Conservation (phyloP, 352 stramenopile species). For the Phytophthora colocasiae region DNA sequence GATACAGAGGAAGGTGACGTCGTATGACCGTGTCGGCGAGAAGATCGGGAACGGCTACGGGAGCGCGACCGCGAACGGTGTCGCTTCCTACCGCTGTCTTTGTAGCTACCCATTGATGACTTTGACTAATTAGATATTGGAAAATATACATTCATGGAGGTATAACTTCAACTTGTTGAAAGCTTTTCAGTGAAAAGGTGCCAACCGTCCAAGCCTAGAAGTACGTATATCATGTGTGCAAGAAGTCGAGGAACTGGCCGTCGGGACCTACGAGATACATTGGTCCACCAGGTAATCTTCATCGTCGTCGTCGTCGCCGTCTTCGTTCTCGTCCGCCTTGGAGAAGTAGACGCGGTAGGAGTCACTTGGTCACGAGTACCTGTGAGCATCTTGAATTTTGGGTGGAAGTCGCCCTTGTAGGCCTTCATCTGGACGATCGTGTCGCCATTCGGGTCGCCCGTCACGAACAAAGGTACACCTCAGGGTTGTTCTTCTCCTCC, state of each 20-base stretch:
- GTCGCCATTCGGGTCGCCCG: constrained; percentile 97
- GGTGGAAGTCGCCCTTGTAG: constrained; percentile 94
- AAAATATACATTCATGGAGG: not conserved
- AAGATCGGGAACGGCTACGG: constrained; percentile 9
- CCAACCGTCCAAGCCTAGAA: too few relatives aligned
- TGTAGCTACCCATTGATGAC: constrained; percentile 15
- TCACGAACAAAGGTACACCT: constrained; percentile 95
- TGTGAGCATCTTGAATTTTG: constrained; percentile 87
- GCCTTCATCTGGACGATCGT: constrained; percentile 95
- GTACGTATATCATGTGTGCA: too few relatives aligned
- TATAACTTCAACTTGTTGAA: constrained; percentile 3
- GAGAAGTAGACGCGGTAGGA: constrained; percentile 99
- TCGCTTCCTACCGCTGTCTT: constrained; percentile 25
- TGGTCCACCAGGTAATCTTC: constrained; percentile 99
- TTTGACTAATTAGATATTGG: constrained; percentile 13
- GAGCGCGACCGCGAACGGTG: constrained; percentile 20
- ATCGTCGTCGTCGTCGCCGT: too few relatives aligned
- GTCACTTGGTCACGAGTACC: constrained; percentile 92
- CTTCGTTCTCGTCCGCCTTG: constrained; percentile 94
- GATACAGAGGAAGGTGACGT: constrained; percentile 7
- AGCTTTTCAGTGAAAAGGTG: too few relatives aligned
- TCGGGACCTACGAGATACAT: constrained; percentile 97
- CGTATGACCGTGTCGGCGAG: not conserved
- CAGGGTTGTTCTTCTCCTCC: constrained; percentile 51
- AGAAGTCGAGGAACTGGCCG: constrained; percentile 98